Conservation (phyloP, 257 asterid genomes). For the Gentiana dahurica region DNA sequence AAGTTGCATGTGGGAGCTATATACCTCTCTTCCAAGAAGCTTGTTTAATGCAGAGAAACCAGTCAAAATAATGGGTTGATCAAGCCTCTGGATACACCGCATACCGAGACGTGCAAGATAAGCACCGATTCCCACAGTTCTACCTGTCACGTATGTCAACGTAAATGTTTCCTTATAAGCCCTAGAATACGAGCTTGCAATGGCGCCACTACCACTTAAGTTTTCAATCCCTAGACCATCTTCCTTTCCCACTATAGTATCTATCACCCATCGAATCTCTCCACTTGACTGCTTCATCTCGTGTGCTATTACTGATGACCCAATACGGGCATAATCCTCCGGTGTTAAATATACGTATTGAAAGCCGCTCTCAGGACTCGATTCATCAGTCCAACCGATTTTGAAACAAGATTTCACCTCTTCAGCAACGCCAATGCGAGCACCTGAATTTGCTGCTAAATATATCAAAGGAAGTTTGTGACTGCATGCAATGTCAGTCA, state of each 20-base stretch:
- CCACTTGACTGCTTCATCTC: constrained; percentile 55
- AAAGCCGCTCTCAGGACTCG: constrained; percentile 82
- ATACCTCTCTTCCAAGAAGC: constrained; percentile 92
- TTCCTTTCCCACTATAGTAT: constrained; percentile 82
- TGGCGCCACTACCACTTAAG: constrained; percentile 91
- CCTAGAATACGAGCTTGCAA: constrained; percentile 91
- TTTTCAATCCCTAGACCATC: constrained; percentile 88
- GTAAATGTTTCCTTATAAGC: constrained; percentile 93
- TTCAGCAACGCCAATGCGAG: constrained; percentile 98
- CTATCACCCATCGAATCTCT: constrained; percentile 79
- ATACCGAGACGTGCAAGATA: constrained; percentile 96
- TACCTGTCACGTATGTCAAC: constrained; percentile 81
- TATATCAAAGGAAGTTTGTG: constrained; percentile 81
- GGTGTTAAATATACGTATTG: constrained; percentile 82
- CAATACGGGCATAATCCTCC: constrained; percentile 65
- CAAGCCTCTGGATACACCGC: constrained; percentile 95
- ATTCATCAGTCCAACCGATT: constrained; percentile 97
- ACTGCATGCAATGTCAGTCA: constrained; percentile 69
- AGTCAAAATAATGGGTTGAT: constrained; percentile 90
- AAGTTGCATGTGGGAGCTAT: constrained; percentile 98
- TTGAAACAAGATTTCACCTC: constrained; percentile 93
- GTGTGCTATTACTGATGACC: constrained; percentile 73
- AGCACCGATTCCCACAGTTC: constrained; percentile 98
- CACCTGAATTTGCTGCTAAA: constrained; percentile 97
- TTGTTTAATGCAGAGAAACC: constrained; percentile 95